Evolutionary conservation across 2,329 filamentous ascomycete genomes (phyloP).

Genomic region (Fusarium hainanense): DNA sequence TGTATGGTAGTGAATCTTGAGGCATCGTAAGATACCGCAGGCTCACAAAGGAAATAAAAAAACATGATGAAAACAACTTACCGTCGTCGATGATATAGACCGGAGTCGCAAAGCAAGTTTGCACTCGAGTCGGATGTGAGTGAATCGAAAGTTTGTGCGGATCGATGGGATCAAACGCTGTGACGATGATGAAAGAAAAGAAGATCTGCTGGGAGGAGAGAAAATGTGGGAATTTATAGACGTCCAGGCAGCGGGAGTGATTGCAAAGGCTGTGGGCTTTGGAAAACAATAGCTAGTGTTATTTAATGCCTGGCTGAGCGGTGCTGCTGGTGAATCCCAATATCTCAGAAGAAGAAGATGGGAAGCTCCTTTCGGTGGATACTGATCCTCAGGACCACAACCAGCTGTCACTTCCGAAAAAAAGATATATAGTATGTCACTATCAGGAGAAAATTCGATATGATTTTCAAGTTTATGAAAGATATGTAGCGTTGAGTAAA

Average conservation of each 20-base stretch:
- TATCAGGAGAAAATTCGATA: not conserved
- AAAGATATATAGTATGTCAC: not conserved
- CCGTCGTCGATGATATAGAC: not conserved
- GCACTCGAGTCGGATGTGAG: not conserved
- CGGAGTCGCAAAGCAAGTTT: not conserved
- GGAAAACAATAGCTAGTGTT: not conserved
- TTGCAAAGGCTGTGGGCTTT: not conserved
- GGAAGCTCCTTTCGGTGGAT: not conserved
- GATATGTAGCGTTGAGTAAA: slow-evolving; percentile 1
- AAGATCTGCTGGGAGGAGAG: not conserved
- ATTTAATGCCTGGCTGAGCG: not conserved
- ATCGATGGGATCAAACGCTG: not conserved
- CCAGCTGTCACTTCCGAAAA: not conserved
- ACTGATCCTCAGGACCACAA: not conserved
- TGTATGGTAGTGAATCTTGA: not conserved
- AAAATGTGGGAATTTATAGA: slow-evolving; percentile 12
- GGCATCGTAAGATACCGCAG: slow-evolving; percentile 6
- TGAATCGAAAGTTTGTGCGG: not conserved
- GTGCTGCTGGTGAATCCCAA: not conserved
- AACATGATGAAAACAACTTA: slow-evolving; percentile 2
- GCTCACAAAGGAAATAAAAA: slow-evolving; percentile 1
- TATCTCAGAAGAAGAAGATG: slow-evolving; percentile 7
- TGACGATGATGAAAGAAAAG: slow-evolving; percentile 1
- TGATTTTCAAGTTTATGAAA: not conserved
- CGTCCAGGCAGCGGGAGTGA: slow-evolving; percentile 1